These are phyloP conservation scores for Pythium angustatum DNA, from an alignment of 352 stramenopile genomes.

Conservation along the genomic window DNA sequence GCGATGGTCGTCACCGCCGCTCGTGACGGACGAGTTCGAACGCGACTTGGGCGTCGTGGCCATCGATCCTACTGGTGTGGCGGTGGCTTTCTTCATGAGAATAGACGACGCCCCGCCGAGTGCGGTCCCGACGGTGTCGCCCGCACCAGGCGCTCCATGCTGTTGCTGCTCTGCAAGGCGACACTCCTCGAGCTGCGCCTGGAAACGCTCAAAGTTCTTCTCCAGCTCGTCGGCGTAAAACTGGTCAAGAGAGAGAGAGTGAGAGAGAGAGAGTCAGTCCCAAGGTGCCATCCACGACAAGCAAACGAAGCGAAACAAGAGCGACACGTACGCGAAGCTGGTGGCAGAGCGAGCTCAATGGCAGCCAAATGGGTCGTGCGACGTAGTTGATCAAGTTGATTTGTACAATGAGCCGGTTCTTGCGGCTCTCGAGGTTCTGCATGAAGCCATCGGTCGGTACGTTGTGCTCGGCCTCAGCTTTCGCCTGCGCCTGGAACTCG, in stretches of 20 bases:
- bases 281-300: background rate
- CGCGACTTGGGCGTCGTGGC: background rate
- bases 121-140: background rate
- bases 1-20: background rate
- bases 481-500: slow-evolving; percentile 74
- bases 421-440: slow-evolving; percentile 54
- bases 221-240: slow-evolving; percentile 72
- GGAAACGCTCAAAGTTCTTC: slow-evolving; percentile 64
- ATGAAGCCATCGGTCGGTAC: slow-evolving; percentile 73
- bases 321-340: slow-evolving; percentile 45
- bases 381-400: slow-evolving; percentile 82
- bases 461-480: slow-evolving; percentile 48
- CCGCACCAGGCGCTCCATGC: background rate
- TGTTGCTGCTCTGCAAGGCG: slow-evolving; percentile 10
- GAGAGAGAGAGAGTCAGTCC: too few species aligned
- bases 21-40: background rate
- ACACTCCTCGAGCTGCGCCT: slow-evolving; percentile 42
- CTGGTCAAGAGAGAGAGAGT: too few species aligned
- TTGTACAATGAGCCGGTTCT: slow-evolving; percentile 60
- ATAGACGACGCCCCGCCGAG: background rate
- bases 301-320: background rate
- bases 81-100: background rate
- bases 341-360: slow-evolving; percentile 57
- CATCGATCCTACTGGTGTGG: background rate
- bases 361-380: slow-evolving; percentile 68